A percentile compares a stretch with the other conserved stretches of the same genome.
phyloP scores from a whole-genome alignment of 2,329 filamentous ascomycete genomes.

The Alternaria incomplexa region DNA sequence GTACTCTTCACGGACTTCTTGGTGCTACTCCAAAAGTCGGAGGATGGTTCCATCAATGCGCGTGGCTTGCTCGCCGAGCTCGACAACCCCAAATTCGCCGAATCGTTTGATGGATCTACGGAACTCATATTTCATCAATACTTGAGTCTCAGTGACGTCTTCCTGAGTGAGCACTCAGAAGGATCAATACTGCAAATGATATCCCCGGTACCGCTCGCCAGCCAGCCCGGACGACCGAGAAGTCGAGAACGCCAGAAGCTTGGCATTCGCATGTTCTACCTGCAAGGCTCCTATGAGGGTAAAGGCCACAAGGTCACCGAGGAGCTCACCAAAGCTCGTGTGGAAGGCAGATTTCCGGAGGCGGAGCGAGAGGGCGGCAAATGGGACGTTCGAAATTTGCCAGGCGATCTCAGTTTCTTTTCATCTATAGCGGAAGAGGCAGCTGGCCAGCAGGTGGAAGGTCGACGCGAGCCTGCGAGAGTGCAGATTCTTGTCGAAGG shows the following conservation, averaged over 20 bases:
- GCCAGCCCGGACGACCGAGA: conserved; percentile 37
- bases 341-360: conserved; percentile 85
- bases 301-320: conserved; percentile 79
- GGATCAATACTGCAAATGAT: conserved; percentile 72
- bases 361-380: conserved; percentile 78
- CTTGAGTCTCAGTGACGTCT: conserved; percentile 71
- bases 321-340: conserved; percentile 82
- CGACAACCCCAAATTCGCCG: conserved; percentile 69
- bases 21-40: conserved; percentile 75
- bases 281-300: conserved; percentile 78
- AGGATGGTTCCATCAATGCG: conserved; percentile 68
- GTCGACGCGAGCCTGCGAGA: conserved; percentile 70
- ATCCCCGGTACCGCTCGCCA: conserved; percentile 52
- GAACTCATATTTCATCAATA: conserved; percentile 80
- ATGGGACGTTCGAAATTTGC: conserved; percentile 77
- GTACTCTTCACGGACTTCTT: conserved; percentile 85
- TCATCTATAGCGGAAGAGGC: conserved; percentile 76
- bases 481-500: conserved; percentile 78
- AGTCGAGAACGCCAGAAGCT: conserved; percentile 38
- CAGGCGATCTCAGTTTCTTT: conserved; percentile 62
- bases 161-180: conserved; percentile 70
- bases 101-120: conserved; percentile 39
- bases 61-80: conserved; percentile 83
- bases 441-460: conserved; percentile 66
- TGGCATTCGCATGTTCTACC: conserved; percentile 62